A percentile compares a stretch with the other conserved stretches of the same genome.
Conservation (phyloP, 2,329 filamentous ascomycete species). For the Hypoxylon sp. region DNA sequence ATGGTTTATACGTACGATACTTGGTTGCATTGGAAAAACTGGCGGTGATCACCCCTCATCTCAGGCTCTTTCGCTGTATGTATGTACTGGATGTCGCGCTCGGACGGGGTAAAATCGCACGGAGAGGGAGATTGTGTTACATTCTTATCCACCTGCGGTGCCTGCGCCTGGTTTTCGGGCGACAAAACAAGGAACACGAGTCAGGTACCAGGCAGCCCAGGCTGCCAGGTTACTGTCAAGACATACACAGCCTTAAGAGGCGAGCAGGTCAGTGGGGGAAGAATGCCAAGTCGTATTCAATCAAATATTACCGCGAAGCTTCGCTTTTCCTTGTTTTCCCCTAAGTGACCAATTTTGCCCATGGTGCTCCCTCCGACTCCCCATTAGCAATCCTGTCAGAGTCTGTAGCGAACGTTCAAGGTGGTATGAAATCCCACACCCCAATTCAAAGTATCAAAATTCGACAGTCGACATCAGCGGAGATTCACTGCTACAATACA, state of each 20-base stretch:
- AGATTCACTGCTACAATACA: background rate
- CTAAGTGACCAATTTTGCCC: too few species aligned
- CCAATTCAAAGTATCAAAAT: background rate
- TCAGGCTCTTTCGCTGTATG: background rate
- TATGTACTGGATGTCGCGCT: constrained; percentile 20
- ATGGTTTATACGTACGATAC: constrained; percentile 6
- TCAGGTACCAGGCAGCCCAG: background rate
- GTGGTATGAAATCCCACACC: background rate
- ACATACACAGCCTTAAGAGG: background rate
- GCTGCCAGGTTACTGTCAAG: background rate
- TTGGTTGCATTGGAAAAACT: constrained; percentile 1
- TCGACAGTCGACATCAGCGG: background rate
- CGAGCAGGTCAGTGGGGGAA: background rate
- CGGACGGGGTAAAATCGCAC: constrained; percentile 29
- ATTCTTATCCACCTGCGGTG: constrained; percentile 30
- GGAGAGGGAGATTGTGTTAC: constrained; percentile 15
- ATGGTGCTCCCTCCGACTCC: too few species aligned
- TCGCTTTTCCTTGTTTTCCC: background rate
- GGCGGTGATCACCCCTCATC: background rate
- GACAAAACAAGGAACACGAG: constrained; percentile 27
- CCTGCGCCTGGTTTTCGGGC: constrained; percentile 29
- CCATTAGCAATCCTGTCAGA: background rate
- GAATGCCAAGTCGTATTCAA: background rate
- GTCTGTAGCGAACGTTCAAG: background rate
- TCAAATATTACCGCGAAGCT: background rate